These are phyloP conservation scores for Coccomyxa sp. DNA, from an alignment of 139 green algal genomes.

Conservation along the genomic window DNA sequence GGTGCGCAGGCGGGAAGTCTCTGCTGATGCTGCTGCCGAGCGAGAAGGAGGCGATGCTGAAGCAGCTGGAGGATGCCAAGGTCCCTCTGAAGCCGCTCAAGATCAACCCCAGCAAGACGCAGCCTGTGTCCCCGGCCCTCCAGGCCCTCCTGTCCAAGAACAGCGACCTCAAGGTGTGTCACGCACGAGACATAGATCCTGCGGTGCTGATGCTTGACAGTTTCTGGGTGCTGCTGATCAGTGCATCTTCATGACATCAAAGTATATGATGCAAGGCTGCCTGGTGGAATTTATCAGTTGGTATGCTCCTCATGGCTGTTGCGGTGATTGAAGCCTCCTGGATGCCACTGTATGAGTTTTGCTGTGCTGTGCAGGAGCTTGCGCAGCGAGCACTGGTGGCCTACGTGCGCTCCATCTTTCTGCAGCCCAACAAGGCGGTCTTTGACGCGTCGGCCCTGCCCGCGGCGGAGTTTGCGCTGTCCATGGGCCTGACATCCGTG, in stretches of 20 bases:
- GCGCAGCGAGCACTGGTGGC: slow-evolving; percentile 80
- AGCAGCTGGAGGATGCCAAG: slow-evolving; percentile 64
- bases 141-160: slow-evolving; percentile 84
- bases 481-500: slow-evolving; percentile 72
- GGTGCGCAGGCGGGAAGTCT: slow-evolving; percentile 42
- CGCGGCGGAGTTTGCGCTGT: slow-evolving; percentile 66
- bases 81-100: slow-evolving; percentile 76
- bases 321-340: neutral
- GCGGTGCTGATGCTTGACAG: neutral
- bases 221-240: neutral
- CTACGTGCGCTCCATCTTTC: slow-evolving; percentile 86
- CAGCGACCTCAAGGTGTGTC: slow-evolving; percentile 74
- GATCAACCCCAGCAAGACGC: slow-evolving; percentile 77
- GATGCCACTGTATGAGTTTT: neutral
- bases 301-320: neutral
- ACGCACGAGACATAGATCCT: neutral
- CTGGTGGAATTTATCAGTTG: neutral
- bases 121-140: slow-evolving; percentile 65
- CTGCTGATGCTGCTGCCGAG: slow-evolving; percentile 76
- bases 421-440: slow-evolving; percentile 76
- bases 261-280: neutral
- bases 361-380: slow-evolving; percentile 51
- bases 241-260: neutral
- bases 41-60: slow-evolving; percentile 62
- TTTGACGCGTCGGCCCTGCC: slow-evolving; percentile 80